These are phyloP conservation scores for Botrytis tulipae DNA, from an alignment of 2,329 filamentous ascomycete species.

Conservation along the genomic window DNA sequence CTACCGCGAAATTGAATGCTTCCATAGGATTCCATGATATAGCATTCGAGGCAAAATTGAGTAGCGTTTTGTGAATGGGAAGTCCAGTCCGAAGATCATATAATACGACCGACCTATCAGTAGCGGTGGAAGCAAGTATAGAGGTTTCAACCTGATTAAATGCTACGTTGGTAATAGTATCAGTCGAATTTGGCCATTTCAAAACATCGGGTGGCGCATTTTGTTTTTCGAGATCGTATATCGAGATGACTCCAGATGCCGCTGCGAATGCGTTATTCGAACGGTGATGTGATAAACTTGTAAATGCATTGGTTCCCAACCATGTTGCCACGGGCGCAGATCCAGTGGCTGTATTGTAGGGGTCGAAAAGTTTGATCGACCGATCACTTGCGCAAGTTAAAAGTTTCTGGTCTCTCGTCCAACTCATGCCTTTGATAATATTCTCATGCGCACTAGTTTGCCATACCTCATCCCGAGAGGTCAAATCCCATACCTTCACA, in stretches of 20 bases:
- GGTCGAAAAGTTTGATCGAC: slow-evolving; percentile 88
- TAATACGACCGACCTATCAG: slow-evolving; percentile 81
- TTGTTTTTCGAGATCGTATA: slow-evolving; percentile 83
- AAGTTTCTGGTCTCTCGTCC: slow-evolving; percentile 82
- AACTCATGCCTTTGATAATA: slow-evolving; percentile 86
- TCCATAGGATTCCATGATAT: slow-evolving; percentile 96
- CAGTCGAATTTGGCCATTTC: slow-evolving; percentile 81
- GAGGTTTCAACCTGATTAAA: slow-evolving; percentile 96
- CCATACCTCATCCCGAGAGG: slow-evolving; percentile 71
- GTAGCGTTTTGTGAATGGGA: slow-evolving; percentile 75
- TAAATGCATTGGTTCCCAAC: slow-evolving; percentile 80
- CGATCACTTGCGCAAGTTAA: slow-evolving; percentile 84
- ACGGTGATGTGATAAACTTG: slow-evolving; percentile 78
- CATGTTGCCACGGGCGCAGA: slow-evolving; percentile 78
- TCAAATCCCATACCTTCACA: slow-evolving; percentile 88
- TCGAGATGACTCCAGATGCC: slow-evolving; percentile 72
- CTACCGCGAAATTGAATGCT: slow-evolving; percentile 90
- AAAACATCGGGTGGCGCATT: slow-evolving; percentile 79
- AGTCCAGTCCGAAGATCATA: slow-evolving; percentile 89
- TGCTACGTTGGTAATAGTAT: slow-evolving; percentile 83
- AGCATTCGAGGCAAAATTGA: slow-evolving; percentile 80
- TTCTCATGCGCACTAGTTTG: slow-evolving; percentile 84
- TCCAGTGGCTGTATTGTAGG: slow-evolving; percentile 69
- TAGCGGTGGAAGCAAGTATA: slow-evolving; percentile 79
- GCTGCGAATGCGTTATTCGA: slow-evolving; percentile 76